Evolutionary conservation across 2,329 filamentous ascomycete species (phyloP), one percentile per base, ranked within the genome.

Genomic region (Ceratocystis albifundus): DNA sequence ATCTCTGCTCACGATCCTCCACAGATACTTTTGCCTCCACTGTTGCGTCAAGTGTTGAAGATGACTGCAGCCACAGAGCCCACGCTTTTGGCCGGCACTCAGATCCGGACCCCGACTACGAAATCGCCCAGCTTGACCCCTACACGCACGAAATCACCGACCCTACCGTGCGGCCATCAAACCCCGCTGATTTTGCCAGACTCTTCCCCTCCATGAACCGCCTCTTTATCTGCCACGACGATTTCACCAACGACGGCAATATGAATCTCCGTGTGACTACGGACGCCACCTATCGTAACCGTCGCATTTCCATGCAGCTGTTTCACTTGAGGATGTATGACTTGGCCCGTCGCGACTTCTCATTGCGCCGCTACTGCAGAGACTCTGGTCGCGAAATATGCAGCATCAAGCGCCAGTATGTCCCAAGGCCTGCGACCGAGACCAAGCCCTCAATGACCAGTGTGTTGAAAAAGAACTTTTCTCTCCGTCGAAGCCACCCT

Each of bases 301-400:
- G 85, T 69, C 84, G 85, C 71, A 83, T 88, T 71, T 89, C 86
- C 4, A 77, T 85, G 10, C 84, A 87, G 74, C 85, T 99, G 61
- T 97, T 96, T 76, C 93, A 99, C 75, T 80, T 97, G 68, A 88
- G 91, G 72, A 96, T 99, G 90, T 87, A 96, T 74, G 90, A 97
- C 75, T 79, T 97, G 66, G 86, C 85, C 72, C 86, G 85, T 71
- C 85, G 94, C 62, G 89, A 96, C 69, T 96, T 96, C 76, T 96
- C 92, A 0, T 80, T 97, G 32, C 86, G 93, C 36, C 85, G 93
- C 61, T 97, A 99, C 76, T 94, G 90, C 75, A 86, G 94, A 66
- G 89, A 96, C 69, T 96, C 92, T 36, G 93, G 94, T 25, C 87
- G 93, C 62, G 93, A 97, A 76, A 88, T 97, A 20, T 96, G 92